Evolutionary conservation across 1,139 yeast genomes (phyloP).

Genomic region (Blastobotrys buckinghamii): DNA sequence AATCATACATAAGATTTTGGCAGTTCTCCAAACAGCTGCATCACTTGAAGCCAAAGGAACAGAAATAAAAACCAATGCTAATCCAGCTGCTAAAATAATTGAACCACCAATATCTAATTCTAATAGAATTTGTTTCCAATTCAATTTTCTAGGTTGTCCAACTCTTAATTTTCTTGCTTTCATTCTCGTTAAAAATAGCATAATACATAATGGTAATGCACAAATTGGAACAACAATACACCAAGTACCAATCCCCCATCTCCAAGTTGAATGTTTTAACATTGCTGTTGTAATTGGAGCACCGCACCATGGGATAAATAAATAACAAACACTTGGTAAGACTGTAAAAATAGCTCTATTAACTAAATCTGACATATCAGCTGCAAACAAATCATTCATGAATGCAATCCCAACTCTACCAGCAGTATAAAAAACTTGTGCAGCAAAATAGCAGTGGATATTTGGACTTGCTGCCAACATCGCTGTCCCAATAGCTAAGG

Average conservation of each 20-base stretch:
- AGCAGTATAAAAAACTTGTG: constrained; percentile 34
- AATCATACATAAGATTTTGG: constrained; percentile 13
- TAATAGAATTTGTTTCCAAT: constrained; percentile 8
- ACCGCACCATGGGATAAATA: constrained; percentile 17
- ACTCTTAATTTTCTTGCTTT: constrained; percentile 13
- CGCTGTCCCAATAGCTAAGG: constrained; percentile 29
- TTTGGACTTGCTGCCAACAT: constrained; percentile 32
- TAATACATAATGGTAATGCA: constrained; percentile 45
- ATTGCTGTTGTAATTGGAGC: constrained; percentile 17
- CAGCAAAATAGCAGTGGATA: constrained; percentile 31
- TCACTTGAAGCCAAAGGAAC: constrained; percentile 17
- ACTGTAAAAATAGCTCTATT: constrained; percentile 36
- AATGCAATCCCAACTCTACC: constrained; percentile 37
- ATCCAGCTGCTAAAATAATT: constrained; percentile 16
- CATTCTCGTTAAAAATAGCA: constrained; percentile 14
- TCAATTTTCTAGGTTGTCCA: constrained; percentile 1
- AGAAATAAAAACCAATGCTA: constrained; percentile 18
- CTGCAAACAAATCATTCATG: constrained; percentile 36
- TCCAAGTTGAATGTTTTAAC: constrained; percentile 39
- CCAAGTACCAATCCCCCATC: constrained; percentile 71
- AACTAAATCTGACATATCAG: constrained; percentile 37
- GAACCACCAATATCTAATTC: constrained; percentile 19
- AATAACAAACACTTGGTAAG: constrained; percentile 28
- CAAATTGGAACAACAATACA: constrained; percentile 63
- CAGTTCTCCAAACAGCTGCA: constrained; percentile 13